Evolutionary conservation across 2,329 filamentous ascomycete genomes (phyloP).

Genomic region (Penicillium paneum): DNA sequence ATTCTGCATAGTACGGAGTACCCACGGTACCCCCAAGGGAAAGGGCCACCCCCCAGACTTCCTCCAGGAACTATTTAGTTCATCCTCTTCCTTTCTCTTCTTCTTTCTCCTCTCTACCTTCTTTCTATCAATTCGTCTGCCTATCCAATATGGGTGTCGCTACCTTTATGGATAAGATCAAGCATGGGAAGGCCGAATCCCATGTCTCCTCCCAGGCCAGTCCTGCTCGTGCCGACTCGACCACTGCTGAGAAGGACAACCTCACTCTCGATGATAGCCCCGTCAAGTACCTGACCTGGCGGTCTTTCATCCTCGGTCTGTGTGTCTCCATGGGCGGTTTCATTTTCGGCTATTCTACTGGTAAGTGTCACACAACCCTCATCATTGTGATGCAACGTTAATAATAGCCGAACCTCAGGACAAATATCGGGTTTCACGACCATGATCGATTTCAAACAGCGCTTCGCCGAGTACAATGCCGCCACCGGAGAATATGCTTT

Average conservation of each 20-base stretch:
- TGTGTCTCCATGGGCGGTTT: constrained; percentile 50
- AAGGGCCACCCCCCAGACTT: constrained; percentile 4
- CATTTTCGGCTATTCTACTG: constrained; percentile 47
- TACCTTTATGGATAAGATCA: constrained; percentile 30
- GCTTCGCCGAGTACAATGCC: constrained; percentile 38
- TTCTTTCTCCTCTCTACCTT: not conserved
- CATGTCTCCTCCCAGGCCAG: constrained; percentile 34
- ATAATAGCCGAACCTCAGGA: constrained; percentile 24
- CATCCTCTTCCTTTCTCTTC: constrained; percentile 12
- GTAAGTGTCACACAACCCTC: constrained; percentile 22
- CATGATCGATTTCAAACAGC: constrained; percentile 46
- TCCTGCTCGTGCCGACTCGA: constrained; percentile 33
- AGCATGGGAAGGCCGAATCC: constrained; percentile 27
- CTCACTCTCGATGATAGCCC: constrained; percentile 41
- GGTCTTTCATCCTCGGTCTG: constrained; percentile 44
- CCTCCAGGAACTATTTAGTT: constrained; percentile 26
- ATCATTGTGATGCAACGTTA: not conserved
- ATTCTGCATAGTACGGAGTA: not conserved
- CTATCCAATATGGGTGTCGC: constrained; percentile 29
- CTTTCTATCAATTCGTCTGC: constrained; percentile 1
- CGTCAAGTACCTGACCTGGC: constrained; percentile 43
- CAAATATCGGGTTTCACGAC: constrained; percentile 47
- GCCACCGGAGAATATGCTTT: constrained; percentile 38
- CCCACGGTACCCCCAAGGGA: constrained; percentile 23
- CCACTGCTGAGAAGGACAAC: constrained; percentile 31